Evolutionary conservation across 2,329 filamentous ascomycete species (phyloP), one percentile per base, ranked within the genome.

Genomic region (Trichoderma koningii): DNA sequence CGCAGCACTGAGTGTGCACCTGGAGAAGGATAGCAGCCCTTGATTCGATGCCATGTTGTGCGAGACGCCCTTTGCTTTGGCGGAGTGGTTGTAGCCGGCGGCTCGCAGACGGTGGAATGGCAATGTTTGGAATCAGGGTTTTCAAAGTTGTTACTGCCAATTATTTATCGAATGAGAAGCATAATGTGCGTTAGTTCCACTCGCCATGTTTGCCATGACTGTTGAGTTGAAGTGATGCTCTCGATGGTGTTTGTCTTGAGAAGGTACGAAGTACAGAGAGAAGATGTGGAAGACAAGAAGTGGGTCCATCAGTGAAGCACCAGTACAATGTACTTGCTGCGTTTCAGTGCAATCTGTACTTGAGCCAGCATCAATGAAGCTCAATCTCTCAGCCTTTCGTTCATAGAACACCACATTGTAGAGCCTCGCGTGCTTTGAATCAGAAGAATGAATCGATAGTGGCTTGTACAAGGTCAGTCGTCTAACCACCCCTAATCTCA

Each of bases 11-110:
- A 14, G 34, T 21, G 26, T 19, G n/a, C 42, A 38, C 53, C 28
- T 28, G 21, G 42, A 55, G 38, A n/a, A 55, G 30, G 7, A 55
- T 17, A 23, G 30, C 30, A 41, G 30, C 51, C n/a, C 12, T 45
- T 17, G 26, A 14, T 47, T 15, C 17, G 26, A 30, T 15, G 55
- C 19, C 50, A 52, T 52, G 28, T 52, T 52, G 50, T 7, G 50
- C 30, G 50, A 52, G 50, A 14, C 50, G 26, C 50, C 19, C 50
- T 52, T 34, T 52, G 50, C 50, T 52, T 34, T 34, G 50, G 50
- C 50, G 3, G 34, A 3, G 12, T 38, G 28, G 28, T 4, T 21
- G 5, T 52, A 19, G 28, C 50, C 50, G n/a, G 50, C 26, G 50
- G 17, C 50, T 52, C 50, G 34, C 34, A 38, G 34, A 34, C 50